A percentile compares a stretch with the other conserved stretches of the same genome.
Conservation (phyloP, 2,329 filamentous ascomycete genomes). For the Daldinia sp. region DNA sequence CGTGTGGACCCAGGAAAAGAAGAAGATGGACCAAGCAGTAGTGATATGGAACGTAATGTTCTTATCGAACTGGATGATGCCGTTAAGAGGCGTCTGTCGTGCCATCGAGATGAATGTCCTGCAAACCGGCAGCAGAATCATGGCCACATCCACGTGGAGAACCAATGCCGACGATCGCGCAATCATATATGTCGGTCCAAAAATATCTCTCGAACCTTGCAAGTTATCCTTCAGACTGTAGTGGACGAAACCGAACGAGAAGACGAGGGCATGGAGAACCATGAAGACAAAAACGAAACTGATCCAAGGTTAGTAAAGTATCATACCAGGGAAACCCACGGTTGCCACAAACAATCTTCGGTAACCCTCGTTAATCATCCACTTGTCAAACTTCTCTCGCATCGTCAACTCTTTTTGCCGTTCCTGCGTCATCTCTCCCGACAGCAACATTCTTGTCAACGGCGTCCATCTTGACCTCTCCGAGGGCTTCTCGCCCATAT, state of each 20-base stretch:
- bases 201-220: constrained; percentile 69
- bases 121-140: constrained; percentile 84
- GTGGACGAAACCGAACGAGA: constrained; percentile 81
- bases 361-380: constrained; percentile 92
- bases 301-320: constrained; percentile 35
- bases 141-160: constrained; percentile 81
- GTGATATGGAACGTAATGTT: constrained; percentile 89
- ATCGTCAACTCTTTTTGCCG: constrained; percentile 72
- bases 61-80: constrained; percentile 88
- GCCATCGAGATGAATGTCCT: constrained; percentile 83
- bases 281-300: constrained; percentile 82
- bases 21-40: constrained; percentile 86
- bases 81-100: constrained; percentile 82
- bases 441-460: constrained; percentile 82
- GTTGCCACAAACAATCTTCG: constrained; percentile 71
- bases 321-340: constrained; percentile 23
- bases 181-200: constrained; percentile 79
- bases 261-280: constrained; percentile 77
- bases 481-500: constrained; percentile 56
- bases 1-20: constrained; percentile 87
- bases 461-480: constrained; percentile 85
- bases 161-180: constrained; percentile 78
- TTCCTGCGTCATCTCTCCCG: constrained; percentile 81
- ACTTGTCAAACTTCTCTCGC: constrained; percentile 79
- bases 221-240: constrained; percentile 82